These are phyloP conservation scores for Davidsoniella eucalypti DNA, from an alignment of 2,329 filamentous ascomycete genomes.

Conservation along the genomic window DNA sequence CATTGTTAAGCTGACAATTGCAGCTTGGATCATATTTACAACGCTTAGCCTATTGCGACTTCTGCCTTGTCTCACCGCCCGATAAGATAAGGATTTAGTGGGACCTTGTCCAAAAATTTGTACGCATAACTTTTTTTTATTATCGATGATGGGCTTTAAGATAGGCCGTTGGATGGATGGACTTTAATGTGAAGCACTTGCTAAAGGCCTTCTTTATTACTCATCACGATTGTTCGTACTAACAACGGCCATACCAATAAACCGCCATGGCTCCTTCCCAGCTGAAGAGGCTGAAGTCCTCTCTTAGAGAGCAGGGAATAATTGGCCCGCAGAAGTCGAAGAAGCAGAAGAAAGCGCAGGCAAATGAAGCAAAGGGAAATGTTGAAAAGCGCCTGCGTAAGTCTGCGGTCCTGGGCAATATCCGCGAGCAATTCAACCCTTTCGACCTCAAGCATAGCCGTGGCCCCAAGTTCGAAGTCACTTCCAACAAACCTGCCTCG, in stretches of 20 bases:
- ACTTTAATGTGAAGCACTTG: neutral
- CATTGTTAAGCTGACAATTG: neutral
- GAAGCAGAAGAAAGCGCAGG: conserved; percentile 70
- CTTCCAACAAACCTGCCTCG: conserved; percentile 43
- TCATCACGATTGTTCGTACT: neutral
- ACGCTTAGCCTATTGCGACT: neutral
- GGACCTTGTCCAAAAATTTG: conserved; percentile 16
- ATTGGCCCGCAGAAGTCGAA: conserved; percentile 87
- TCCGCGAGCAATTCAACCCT: conserved; percentile 93
- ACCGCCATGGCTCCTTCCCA: conserved; percentile 78
- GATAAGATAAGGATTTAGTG: conserved; percentile 17
- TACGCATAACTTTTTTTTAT: neutral
- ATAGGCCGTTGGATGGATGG: neutral
- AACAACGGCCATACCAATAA: conserved; percentile 9
- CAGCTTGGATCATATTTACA: neutral
- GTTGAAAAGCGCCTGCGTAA: conserved; percentile 60
- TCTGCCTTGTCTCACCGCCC: conserved; percentile 8
- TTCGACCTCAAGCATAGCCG: conserved; percentile 82
- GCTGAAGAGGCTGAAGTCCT: conserved; percentile 86
- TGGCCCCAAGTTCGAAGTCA: conserved; percentile 73
- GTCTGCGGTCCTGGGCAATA: conserved; percentile 61
- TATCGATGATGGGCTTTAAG: neutral
- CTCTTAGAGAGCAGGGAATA: conserved; percentile 75
- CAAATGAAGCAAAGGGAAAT: conserved; percentile 46
- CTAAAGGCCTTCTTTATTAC: neutral